Conservation (phyloP, 768 basidiomycete species). For the Ramaria rubella region DNA sequence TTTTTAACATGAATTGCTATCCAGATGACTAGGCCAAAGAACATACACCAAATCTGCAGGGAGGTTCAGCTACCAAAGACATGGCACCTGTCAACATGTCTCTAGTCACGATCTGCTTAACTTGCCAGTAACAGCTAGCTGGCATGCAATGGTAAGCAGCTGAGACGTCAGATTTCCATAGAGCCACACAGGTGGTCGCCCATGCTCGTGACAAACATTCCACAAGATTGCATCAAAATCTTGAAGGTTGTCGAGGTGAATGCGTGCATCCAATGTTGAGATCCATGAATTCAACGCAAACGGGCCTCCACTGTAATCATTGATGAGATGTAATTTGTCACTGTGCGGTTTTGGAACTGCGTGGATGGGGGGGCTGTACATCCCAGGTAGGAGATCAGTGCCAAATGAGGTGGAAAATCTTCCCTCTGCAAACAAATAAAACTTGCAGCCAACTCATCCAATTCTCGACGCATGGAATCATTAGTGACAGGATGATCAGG, state of each 20-base stretch:
- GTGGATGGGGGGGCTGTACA: conserved; percentile 24
- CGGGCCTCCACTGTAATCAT: conserved; percentile 25
- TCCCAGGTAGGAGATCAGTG: conserved; percentile 19
- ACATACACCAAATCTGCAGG: conserved; percentile 22
- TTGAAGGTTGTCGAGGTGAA: conserved; percentile 16
- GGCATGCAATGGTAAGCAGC: conserved; percentile 34
- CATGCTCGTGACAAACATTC: conserved; percentile 12
- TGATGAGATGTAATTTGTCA: conserved; percentile 24
- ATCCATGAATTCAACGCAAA: conserved; percentile 28
- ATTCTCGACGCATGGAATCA: neutral
- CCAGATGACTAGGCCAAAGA: conserved; percentile 32
- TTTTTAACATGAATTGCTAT: conserved; percentile 21
- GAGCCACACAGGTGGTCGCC: neutral
- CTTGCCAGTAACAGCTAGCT: conserved; percentile 34
- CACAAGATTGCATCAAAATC: conserved; percentile 20
- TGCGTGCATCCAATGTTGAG: neutral
- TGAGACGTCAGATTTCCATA: conserved; percentile 35
- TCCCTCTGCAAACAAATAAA: conserved; percentile 25
- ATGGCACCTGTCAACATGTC: conserved; percentile 27
- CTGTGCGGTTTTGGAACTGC: conserved; percentile 26
- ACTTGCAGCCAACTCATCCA: conserved; percentile 3
- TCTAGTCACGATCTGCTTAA: conserved; percentile 29
- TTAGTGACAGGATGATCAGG: neutral
- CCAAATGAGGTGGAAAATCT: conserved; percentile 23
- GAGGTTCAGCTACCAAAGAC: conserved; percentile 28